These are phyloP conservation scores for Dryadomyces quercivorus DNA, from an alignment of 2,329 filamentous ascomycete species.

Conservation along the genomic window DNA sequence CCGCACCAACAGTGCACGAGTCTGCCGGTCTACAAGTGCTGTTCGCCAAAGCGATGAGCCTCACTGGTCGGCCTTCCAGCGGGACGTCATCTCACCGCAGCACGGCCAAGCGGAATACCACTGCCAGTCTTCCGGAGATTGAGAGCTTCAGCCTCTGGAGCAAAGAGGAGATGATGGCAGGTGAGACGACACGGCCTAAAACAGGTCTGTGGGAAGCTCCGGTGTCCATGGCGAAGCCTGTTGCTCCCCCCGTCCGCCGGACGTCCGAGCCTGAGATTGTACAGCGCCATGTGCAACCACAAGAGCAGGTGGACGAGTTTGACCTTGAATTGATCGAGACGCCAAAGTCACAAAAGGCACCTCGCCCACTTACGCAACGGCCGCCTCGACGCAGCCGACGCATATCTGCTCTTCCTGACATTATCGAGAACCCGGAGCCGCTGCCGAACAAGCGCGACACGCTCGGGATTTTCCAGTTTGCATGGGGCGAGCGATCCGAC, in stretches of 20 bases:
- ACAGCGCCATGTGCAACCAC: not conserved
- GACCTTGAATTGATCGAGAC: constrained; percentile 4
- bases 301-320: constrained; percentile 1
- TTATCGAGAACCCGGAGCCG: constrained; percentile 48
- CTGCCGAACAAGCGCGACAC: constrained; percentile 45
- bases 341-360: constrained; percentile 11
- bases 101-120: not conserved
- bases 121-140: not conserved
- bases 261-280: not conserved
- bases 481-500: constrained; percentile 53
- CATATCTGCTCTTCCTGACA: constrained; percentile 49
- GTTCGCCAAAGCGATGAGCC: not conserved
- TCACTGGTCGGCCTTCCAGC: not conserved
- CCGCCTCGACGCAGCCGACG: constrained; percentile 43
- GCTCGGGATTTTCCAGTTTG: constrained; percentile 53
- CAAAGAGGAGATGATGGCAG: not conserved
- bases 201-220: not conserved
- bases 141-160: not conserved
- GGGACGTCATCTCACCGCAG: not conserved
- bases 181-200: not conserved
- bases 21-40: not conserved
- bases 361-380: constrained; percentile 35
- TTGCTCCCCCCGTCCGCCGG: no score
- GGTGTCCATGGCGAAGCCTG: not conserved
- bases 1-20: constrained; percentile 17